Conservation (phyloP, 805 yeast genomes). For the Kregervanrija delftensis region DNA sequence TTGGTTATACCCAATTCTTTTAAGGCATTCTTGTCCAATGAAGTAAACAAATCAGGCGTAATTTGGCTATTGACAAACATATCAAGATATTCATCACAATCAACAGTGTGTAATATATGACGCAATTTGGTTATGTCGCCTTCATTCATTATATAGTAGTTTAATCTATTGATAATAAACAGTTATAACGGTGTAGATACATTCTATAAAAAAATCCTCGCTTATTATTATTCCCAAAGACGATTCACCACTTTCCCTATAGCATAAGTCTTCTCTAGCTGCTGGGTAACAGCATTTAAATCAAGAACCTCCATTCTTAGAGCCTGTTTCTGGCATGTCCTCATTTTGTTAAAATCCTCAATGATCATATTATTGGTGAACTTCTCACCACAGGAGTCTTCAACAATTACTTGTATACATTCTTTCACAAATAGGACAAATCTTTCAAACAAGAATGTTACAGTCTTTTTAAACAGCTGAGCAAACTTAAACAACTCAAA, state of each 20-base stretch:
- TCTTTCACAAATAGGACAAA: background rate
- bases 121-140: background rate
- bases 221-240: no score
- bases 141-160: no score
- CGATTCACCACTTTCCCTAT: background rate
- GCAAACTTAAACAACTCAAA: background rate
- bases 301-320: background rate
- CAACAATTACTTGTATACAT: background rate
- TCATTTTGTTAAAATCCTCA: background rate
- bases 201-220: background rate
- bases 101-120: constrained; percentile 13
- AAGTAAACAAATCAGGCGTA: constrained; percentile 48
- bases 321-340: background rate
- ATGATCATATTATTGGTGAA: background rate
- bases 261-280: background rate
- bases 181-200: background rate
- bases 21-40: constrained; percentile 57
- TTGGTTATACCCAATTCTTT: constrained; percentile 67
- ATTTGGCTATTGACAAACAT: constrained; percentile 41
- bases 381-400: background rate
- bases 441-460: background rate
- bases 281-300: background rate
- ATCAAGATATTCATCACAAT: constrained; percentile 21
- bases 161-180: background rate
- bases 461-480: background rate